phyloP scores from a whole-genome alignment of 306 rosid genomes.

The Alnus glutinosa region DNA sequence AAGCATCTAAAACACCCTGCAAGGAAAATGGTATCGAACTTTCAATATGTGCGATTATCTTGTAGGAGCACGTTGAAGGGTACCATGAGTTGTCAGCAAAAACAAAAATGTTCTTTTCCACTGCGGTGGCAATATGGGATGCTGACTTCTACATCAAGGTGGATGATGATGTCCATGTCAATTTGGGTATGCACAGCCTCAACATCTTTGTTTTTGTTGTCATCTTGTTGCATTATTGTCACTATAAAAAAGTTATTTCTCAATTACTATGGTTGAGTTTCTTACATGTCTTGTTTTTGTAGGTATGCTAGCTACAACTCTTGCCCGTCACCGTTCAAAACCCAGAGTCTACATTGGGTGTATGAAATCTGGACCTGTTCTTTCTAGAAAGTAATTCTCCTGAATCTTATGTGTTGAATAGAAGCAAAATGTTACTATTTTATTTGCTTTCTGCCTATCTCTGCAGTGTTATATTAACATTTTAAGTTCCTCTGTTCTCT shows the following conservation, averaged over 20 bases:
- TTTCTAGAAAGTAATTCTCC: slow-evolving; percentile 69
- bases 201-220: slow-evolving; percentile 17
- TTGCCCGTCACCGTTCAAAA: slow-evolving; percentile 81
- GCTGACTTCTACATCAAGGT: slow-evolving; percentile 96
- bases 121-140: slow-evolving; percentile 88
- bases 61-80: slow-evolving; percentile 97
- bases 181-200: slow-evolving; percentile 63
- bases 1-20: slow-evolving; percentile 23
- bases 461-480: slow-evolving; percentile 9
- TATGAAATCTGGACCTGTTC: slow-evolving; percentile 99
- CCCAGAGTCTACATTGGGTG: slow-evolving; percentile 97
- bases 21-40: slow-evolving; percentile 26
- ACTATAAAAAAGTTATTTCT: neutral
- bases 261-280: neutral
- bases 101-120: slow-evolving; percentile 87
- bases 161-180: slow-evolving; percentile 98
- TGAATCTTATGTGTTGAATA: neutral
- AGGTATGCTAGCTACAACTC: slow-evolving; percentile 92
- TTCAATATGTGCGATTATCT: slow-evolving; percentile 12
- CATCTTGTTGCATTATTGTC: neutral
- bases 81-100: slow-evolving; percentile 96
- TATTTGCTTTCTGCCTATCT: neutral
- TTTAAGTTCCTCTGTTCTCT: slow-evolving; percentile 9
- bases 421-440: neutral
- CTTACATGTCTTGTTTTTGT: slow-evolving; percentile 21